These are phyloP conservation scores for Scheffersomyces illinoinensis DNA, from an alignment of 1,139 yeast genomes.

Conservation along the genomic window DNA sequence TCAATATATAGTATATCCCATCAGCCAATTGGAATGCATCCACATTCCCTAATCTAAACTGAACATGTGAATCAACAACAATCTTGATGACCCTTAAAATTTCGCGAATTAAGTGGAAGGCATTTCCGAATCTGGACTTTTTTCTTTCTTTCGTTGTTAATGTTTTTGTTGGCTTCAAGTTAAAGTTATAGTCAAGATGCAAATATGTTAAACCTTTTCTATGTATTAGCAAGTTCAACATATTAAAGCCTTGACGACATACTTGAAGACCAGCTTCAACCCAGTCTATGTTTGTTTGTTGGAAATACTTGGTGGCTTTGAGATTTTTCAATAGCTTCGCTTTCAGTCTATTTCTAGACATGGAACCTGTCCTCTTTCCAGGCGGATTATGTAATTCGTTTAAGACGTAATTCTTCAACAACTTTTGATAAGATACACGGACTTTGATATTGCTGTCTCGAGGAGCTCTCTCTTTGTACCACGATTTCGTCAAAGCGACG, in stretches of 20 bases:
- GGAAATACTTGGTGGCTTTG: constrained; percentile 82
- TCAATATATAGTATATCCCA: constrained; percentile 84
- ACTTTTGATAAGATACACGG: constrained; percentile 82
- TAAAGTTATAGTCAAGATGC: constrained; percentile 94
- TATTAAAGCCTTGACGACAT: constrained; percentile 90
- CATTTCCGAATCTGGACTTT: constrained; percentile 93
- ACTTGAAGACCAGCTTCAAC: constrained; percentile 96
- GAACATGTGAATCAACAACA: constrained; percentile 92
- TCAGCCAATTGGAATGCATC: constrained; percentile 96
- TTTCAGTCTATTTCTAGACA: constrained; percentile 43
- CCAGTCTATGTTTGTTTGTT: constrained; percentile 94
- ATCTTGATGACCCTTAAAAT: constrained; percentile 78
- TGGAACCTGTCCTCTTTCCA: constrained; percentile 34
- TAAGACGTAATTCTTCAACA: constrained; percentile 70
- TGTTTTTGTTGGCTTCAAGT: constrained; percentile 94
- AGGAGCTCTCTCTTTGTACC: constrained; percentile 76
- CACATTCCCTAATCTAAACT: constrained; percentile 82
- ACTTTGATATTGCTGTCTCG: constrained; percentile 68
- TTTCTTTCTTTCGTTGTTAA: constrained; percentile 95
- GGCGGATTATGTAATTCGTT: constrained; percentile 61
- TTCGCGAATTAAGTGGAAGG: constrained; percentile 92
- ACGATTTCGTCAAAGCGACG: constrained; percentile 76
- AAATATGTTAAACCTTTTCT: constrained; percentile 88
- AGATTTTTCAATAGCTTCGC: constrained; percentile 65
- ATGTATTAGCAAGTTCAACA: constrained; percentile 88